These are phyloP conservation scores for Leucaena leucocephala DNA, from an alignment of 306 rosid species.

Conservation along the genomic window DNA sequence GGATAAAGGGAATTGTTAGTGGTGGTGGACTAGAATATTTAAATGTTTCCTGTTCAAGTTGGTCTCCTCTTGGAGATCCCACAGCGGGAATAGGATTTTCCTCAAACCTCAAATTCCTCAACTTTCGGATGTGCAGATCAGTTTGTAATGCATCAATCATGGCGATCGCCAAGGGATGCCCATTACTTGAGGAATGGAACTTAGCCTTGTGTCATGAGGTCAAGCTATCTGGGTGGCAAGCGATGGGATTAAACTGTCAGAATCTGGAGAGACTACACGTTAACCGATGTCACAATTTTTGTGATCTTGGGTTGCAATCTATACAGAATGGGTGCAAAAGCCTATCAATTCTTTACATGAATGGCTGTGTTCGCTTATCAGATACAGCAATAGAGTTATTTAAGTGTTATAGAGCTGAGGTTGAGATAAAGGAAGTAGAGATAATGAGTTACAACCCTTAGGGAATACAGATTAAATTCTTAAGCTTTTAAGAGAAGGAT, in stretches of 20 bases:
- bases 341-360: conserved; percentile 52
- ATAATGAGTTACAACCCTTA: conserved; percentile 46
- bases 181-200: conserved; percentile 67
- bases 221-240: conserved; percentile 54
- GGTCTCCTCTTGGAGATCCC: conserved; percentile 43
- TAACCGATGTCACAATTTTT: conserved; percentile 53
- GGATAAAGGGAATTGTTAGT: conserved; percentile 53
- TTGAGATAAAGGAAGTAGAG: conserved; percentile 52
- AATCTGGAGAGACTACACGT: conserved; percentile 63
- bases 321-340: conserved; percentile 58
- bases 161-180: conserved; percentile 59
- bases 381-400: conserved; percentile 50
- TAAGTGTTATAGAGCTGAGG: conserved; percentile 55
- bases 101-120: conserved; percentile 50
- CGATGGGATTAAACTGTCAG: conserved; percentile 51
- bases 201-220: conserved; percentile 63
- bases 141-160: conserved; percentile 43
- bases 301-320: conserved; percentile 53
- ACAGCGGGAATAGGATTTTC: conserved; percentile 49
- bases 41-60: conserved; percentile 43
- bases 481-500: conserved; percentile 4
- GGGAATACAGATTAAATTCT: conserved; percentile 35
- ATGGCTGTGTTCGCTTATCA: conserved; percentile 40
- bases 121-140: conserved; percentile 56
- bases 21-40: conserved; percentile 60